Conservation (phyloP, 352 stramenopile species). For the Elongisporangium anandrum region DNA sequence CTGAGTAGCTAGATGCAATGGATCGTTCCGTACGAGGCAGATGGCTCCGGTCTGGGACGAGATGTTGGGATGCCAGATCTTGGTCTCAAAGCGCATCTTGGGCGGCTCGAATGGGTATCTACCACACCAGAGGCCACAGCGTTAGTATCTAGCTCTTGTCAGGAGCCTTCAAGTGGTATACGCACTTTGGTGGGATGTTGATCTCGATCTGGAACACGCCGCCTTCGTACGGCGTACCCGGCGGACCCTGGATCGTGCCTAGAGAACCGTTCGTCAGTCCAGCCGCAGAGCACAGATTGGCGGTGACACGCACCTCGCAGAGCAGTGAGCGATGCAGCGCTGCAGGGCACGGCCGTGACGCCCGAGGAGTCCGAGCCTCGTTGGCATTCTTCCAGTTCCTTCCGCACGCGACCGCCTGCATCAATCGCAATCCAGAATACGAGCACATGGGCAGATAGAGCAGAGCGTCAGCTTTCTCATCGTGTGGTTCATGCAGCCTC, state of each 20-base stretch:
- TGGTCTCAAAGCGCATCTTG: slow-evolving; percentile 92
- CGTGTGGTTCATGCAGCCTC: not conserved
- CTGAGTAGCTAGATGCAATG: slow-evolving; percentile 1
- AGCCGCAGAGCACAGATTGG: not conserved
- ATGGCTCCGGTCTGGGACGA: slow-evolving; percentile 96
- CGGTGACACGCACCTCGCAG: slow-evolving; percentile 15
- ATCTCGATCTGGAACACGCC: slow-evolving; percentile 93
- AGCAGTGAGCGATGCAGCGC: slow-evolving; percentile 20
- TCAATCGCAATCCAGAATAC: not conserved
- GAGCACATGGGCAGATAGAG: not conserved
- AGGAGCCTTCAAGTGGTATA: not conserved
- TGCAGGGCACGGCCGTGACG: slow-evolving; percentile 52
- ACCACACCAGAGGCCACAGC: not conserved
- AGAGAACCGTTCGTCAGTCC: not conserved
- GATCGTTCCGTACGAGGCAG: slow-evolving; percentile 71
- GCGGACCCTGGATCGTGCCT: slow-evolving; percentile 67
- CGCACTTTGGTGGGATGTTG: slow-evolving; percentile 89
- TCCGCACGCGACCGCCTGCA: slow-evolving; percentile 66
- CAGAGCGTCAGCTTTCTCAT: not conserved
- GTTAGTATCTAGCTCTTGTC: too few species aligned
- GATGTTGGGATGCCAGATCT: slow-evolving; percentile 98
- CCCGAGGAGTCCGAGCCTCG: slow-evolving; percentile 78
- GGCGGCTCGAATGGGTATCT: slow-evolving; percentile 95
- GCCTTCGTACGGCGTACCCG: slow-evolving; percentile 84
- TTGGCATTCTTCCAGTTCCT: slow-evolving; percentile 88